Percentiles rank a stretch among this genome's conserved stretches.
Evolutionary conservation across 805 yeast species (phyloP).

Genomic region (Ogataea kodamae): DNA sequence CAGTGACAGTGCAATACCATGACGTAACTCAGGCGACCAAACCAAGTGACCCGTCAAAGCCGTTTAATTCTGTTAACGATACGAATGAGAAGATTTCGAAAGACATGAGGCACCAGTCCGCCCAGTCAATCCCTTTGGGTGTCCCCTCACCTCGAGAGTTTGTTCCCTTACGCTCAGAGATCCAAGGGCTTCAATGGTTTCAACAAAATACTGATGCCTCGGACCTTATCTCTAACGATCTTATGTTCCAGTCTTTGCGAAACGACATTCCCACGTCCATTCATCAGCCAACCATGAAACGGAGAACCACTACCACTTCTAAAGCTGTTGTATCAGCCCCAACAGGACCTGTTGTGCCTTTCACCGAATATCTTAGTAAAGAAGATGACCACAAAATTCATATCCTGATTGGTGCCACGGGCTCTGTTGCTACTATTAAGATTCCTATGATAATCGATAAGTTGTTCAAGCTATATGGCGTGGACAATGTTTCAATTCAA

Average conservation of each 20-base stretch:
- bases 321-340: slow-evolving; percentile 57
- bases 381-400: slow-evolving; percentile 85
- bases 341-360: slow-evolving; percentile 66
- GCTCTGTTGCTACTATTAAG: slow-evolving; percentile 95
- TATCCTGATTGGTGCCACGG: slow-evolving; percentile 87
- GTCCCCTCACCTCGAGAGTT: slow-evolving; percentile 11
- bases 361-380: slow-evolving; percentile 65
- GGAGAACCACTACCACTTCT: slow-evolving; percentile 32
- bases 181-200: too few relatives aligned
- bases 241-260: slow-evolving; percentile 1
- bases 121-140: too few relatives aligned
- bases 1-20: too few relatives aligned
- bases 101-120: too few relatives aligned
- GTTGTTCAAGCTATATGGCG: slow-evolving; percentile 74
- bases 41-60: too few relatives aligned
- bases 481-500: slow-evolving; percentile 72
- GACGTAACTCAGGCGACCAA: slow-evolving; percentile 1
- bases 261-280: slow-evolving; percentile 1
- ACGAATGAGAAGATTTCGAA: too few relatives aligned
- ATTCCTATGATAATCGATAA: slow-evolving; percentile 86
- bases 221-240: slow-evolving; percentile 1
- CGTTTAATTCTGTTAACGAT: too few relatives aligned
- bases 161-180: slow-evolving; percentile 23
- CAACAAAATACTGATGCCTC: slow-evolving; percentile 1
- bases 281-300: slow-evolving; percentile 19